phyloP scores from a whole-genome alignment of 805 yeast genomes.

The Metschnikowia lachancei region DNA sequence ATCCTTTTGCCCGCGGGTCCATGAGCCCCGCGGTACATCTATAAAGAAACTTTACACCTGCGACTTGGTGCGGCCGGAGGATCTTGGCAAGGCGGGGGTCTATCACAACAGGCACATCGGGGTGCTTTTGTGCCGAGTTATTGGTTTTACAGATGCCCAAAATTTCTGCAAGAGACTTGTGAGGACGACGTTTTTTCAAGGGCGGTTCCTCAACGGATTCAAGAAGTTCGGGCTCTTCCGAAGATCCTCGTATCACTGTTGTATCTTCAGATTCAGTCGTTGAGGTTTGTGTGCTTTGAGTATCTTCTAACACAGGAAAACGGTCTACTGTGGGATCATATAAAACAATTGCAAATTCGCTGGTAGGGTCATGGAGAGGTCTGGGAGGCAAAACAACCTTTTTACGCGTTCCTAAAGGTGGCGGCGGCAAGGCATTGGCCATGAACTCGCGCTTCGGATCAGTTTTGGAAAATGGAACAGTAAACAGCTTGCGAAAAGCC shows the following conservation, averaged over 20 bases:
- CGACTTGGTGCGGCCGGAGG: conserved; percentile 92
- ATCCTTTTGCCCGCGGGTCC: conserved; percentile 83
- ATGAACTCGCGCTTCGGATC: conserved; percentile 33
- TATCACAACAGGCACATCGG: conserved; percentile 92
- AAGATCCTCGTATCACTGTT: conserved; percentile 5
- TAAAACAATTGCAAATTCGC: conserved; percentile 88
- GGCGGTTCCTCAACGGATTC: conserved; percentile 14
- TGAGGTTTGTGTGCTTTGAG: neutral
- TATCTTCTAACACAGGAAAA: conserved; percentile 28
- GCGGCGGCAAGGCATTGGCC: conserved; percentile 51
- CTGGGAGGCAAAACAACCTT: conserved; percentile 72
- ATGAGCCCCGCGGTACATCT: conserved; percentile 86
- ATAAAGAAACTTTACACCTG: conserved; percentile 89
- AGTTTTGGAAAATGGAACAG: conserved; percentile 54
- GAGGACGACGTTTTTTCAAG: conserved; percentile 41
- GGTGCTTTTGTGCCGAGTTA: conserved; percentile 51
- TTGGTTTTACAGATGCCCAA: conserved; percentile 64
- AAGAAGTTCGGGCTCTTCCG: conserved; percentile 17
- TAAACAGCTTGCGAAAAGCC: conserved; percentile 47
- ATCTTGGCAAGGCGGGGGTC: conserved; percentile 85
- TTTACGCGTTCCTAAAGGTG: conserved; percentile 80
- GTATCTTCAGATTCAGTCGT: neutral
- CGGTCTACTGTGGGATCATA: conserved; percentile 92
- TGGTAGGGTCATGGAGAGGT: conserved; percentile 92
- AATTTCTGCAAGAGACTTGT: conserved; percentile 73